Evolutionary conservation across 768 basidiomycete species (phyloP), one percentile per base, ranked within the genome.

Genomic region (Candolleomyces aberdarensis): DNA sequence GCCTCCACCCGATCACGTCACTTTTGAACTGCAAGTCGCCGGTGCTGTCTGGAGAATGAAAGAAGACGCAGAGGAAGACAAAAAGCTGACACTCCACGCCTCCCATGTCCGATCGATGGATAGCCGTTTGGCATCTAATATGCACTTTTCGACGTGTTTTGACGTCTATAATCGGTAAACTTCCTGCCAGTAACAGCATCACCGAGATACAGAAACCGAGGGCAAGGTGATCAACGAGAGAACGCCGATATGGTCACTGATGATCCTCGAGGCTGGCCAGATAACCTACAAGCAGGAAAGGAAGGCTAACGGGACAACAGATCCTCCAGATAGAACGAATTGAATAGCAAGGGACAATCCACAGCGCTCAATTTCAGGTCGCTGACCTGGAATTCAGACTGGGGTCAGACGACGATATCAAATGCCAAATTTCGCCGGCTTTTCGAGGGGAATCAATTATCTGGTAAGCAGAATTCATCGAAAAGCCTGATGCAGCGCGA

Each of bases 1-100:
- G 44, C 44, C 44, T 17, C 44, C 44, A 46, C 54, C 58, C 51
- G 56, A 60, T 60, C 63, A 56, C 59, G 52, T 60, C 52, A 52
- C 52, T 39, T 26, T 56, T 63, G 26, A 53, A 54, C 59, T 51
- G 55, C 53, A 63, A 60, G 59, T 63, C 63, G 60, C 56, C 50
- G 54, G 54, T 17, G 46, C n/a, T 47, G n/a, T 15, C 49, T 20
- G 29, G 49, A 50, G 26, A 50, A 20, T 13, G 26, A 13, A 47
- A 15, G 17, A 47, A 47, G 20, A 22, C 26, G 26, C 26, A 26
- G 26, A 26, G 26, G 26, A 26, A 26, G 26, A n/a, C 46, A 47
- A n/a, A 47, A 47, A 7, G 10, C n/a, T 47, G 20, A 17, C 46
- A n/a, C n/a, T 51, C 49, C 19, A 20, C 14, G 49, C 22, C 20